Conservation (phyloP, 2,329 filamentous ascomycete genomes). For the Neofusicoccum parvum region DNA sequence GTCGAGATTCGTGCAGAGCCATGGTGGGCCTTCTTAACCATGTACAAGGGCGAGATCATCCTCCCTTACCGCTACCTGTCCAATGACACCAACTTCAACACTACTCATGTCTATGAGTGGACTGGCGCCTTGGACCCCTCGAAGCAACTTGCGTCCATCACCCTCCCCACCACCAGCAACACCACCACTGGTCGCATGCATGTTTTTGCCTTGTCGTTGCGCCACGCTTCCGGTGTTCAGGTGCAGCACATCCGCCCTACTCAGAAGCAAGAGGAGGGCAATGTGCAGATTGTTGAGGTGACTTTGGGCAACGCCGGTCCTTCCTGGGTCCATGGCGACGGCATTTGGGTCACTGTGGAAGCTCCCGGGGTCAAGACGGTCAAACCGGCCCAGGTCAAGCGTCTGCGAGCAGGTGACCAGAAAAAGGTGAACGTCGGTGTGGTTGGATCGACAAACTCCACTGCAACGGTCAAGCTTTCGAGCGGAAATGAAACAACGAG, state of each 20-base stretch:
- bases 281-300: constrained; percentile 37
- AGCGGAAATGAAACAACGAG: constrained; percentile 1
- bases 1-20: constrained; percentile 49
- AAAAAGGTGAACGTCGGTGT: constrained; percentile 42
- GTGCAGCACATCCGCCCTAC: constrained; percentile 46
- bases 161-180: constrained; percentile 44
- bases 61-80: constrained; percentile 37
- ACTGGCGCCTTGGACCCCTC: constrained; percentile 41
- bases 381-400: constrained; percentile 38
- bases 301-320: constrained; percentile 29
- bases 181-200: constrained; percentile 42
- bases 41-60: constrained; percentile 51
- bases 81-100: constrained; percentile 47
- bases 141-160: constrained; percentile 44
- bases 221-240: constrained; percentile 30
- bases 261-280: constrained; percentile 43
- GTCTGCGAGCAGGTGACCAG: constrained; percentile 45
- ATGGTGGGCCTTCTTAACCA: constrained; percentile 49
- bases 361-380: constrained; percentile 39
- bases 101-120: constrained; percentile 50
- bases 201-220: constrained; percentile 43
- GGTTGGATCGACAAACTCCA: constrained; percentile 26
- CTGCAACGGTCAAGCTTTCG: constrained; percentile 38
- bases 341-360: constrained; percentile 24
- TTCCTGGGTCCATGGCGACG: constrained; percentile 23